A percentile compares a stretch with the other conserved stretches of the same genome.
Evolutionary conservation across 495 filamentous ascomycete species (phyloP).

Genomic region (Penicillium desertorum): DNA sequence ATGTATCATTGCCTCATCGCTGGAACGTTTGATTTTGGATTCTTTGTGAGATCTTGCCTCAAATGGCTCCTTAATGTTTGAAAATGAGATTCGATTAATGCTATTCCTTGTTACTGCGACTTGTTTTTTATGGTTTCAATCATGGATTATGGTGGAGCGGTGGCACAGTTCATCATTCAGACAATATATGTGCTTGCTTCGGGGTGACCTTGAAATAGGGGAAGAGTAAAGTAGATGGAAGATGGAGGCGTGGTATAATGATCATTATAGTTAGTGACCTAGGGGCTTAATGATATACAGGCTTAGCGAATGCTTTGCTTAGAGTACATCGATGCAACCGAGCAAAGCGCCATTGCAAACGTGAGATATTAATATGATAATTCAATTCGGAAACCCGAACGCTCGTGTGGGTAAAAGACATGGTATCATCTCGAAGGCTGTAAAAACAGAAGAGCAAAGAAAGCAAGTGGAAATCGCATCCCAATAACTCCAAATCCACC

Average conservation of each 20-base stretch:
- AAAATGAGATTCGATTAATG: background rate
- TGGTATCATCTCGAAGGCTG: conserved; percentile 7
- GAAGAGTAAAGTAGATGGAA: background rate
- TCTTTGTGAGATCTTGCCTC: background rate
- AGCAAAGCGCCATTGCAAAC: background rate
- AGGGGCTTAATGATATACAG: background rate
- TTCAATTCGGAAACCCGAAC: conserved; percentile 1
- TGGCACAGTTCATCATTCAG: too few species aligned
- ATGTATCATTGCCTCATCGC: background rate
- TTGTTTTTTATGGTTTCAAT: background rate
- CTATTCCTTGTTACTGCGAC: background rate
- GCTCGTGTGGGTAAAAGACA: background rate
- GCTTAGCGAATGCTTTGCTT: background rate
- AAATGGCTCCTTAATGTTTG: background rate
- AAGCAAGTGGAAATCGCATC: conserved; percentile 1
- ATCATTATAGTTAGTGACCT: background rate
- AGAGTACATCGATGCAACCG: background rate
- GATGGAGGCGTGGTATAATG: background rate
- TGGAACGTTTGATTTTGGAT: background rate
- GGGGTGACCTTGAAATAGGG: background rate
- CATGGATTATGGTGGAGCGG: too few species aligned
- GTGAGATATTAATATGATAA: conserved; percentile 2
- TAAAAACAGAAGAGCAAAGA: conserved; percentile 1
- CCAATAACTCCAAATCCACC: conserved; percentile 1
- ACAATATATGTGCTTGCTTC: too few species aligned